Conservation (phyloP, 1,139 yeast genomes). For the Barnettozyma hawaiiensis region DNA sequence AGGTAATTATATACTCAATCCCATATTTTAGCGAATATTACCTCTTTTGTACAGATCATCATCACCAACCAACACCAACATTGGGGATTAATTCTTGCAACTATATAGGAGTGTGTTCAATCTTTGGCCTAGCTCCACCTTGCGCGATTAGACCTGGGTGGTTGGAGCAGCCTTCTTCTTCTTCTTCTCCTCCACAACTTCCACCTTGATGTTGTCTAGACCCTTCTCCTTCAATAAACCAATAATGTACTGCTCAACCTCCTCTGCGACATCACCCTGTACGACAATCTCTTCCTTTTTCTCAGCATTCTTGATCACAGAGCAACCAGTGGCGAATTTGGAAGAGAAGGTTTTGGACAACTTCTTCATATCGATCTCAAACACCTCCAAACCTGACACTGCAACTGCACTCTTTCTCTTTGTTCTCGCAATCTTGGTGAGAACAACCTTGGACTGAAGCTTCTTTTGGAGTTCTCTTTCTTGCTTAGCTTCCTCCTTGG, state of each 20-base stretch:
- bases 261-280: conserved; percentile 95
- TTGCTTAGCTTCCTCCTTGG: conserved; percentile 83
- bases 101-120: no score
- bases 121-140: no score
- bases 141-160: no score
- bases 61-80: no score
- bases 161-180: conserved; percentile 51
- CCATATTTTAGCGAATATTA: no score
- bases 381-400: conserved; percentile 81
- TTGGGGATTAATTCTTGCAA: no score
- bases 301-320: conserved; percentile 88
- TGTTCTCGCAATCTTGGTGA: conserved; percentile 87
- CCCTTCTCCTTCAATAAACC: conserved; percentile 77
- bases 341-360: conserved; percentile 89
- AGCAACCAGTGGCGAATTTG: conserved; percentile 94
- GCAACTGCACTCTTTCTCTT: conserved; percentile 86
- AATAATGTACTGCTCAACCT: conserved; percentile 72
- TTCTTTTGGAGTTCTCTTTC: conserved; percentile 80
- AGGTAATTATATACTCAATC: no score
- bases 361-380: conserved; percentile 85
- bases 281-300: conserved; percentile 88
- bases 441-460: conserved; percentile 69
- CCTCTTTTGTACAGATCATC: no score
- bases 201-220: conserved; percentile 77
- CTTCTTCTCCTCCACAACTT: conserved; percentile 76